A percentile compares a stretch with the other conserved stretches of the same genome.
These are phyloP conservation scores for Xylaria telfairii DNA, from an alignment of 495 filamentous ascomycete genomes.

Conservation along the genomic window DNA sequence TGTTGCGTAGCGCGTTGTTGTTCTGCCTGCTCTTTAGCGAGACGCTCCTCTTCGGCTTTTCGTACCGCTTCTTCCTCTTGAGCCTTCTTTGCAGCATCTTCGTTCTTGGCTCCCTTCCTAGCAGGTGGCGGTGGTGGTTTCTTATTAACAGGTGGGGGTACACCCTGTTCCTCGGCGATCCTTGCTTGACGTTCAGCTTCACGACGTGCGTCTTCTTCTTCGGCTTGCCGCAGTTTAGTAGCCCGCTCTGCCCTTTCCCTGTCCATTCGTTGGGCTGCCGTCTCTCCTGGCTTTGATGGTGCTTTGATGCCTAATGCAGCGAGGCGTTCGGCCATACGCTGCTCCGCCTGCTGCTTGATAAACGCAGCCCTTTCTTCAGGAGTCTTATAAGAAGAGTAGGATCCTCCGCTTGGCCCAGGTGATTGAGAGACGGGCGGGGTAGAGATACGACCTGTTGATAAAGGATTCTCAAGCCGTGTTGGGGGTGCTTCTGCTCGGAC, in stretches of 20 bases:
- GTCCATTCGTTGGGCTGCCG: constrained; percentile 80
- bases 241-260: constrained; percentile 87
- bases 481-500: constrained; percentile 50
- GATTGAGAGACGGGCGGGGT: constrained; percentile 48
- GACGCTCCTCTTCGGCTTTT: constrained; percentile 59
- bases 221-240: constrained; percentile 82
- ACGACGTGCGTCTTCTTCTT: constrained; percentile 92
- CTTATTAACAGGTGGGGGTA: constrained; percentile 66
- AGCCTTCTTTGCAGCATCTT: constrained; percentile 53
- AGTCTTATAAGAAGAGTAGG: constrained; percentile 83
- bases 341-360: constrained; percentile 95
- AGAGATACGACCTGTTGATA: constrained; percentile 49
- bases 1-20: constrained; percentile 75
- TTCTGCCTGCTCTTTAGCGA: constrained; percentile 73
- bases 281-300: constrained; percentile 73
- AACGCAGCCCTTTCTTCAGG: constrained; percentile 93
- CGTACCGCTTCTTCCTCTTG: constrained; percentile 55
- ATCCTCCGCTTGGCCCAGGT: constrained; percentile 51
- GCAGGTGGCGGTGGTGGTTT: constrained; percentile 87
- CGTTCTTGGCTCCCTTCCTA: constrained; percentile 73
- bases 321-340: constrained; percentile 96
- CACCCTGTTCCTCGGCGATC: constrained; percentile 80
- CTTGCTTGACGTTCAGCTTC: constrained; percentile 87
- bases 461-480: constrained; percentile 46
- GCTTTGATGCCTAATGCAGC: constrained; percentile 91